A percentile compares a stretch with the other conserved stretches of the same genome.
Evolutionary conservation across 2,329 filamentous ascomycete species (phyloP).

Genomic region (Sporothrix variecibatus): DNA sequence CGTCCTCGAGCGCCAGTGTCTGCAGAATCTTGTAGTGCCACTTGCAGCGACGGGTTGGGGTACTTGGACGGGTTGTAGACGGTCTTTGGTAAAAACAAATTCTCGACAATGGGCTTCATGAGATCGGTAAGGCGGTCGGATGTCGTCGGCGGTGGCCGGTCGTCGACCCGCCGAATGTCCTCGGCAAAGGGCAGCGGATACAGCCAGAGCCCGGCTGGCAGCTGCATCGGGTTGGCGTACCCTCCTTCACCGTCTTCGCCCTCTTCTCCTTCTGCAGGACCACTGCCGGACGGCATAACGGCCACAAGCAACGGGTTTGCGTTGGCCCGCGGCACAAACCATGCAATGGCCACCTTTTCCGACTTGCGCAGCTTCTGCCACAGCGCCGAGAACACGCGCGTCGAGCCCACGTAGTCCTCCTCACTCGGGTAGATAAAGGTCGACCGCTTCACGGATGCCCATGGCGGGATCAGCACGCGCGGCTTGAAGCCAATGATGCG

Average conservation of each 20-base stretch:
- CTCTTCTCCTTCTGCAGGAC: not conserved
- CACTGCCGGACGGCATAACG: constrained; percentile 66
- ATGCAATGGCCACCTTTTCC: constrained; percentile 81
- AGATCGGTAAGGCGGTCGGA: constrained; percentile 74
- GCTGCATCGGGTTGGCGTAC: constrained; percentile 65
- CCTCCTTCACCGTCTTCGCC: constrained; percentile 34
- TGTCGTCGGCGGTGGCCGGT: constrained; percentile 54
- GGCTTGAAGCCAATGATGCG: constrained; percentile 95
- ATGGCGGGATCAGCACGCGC: constrained; percentile 69
- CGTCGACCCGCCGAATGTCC: constrained; percentile 77
- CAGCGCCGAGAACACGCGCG: constrained; percentile 86
- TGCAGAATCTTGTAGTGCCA: constrained; percentile 98
- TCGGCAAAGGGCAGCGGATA: constrained; percentile 86
- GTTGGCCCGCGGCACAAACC: constrained; percentile 84
- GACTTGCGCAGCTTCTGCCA: constrained; percentile 82
- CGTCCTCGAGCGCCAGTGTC: constrained; percentile 86
- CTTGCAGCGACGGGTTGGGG: constrained; percentile 89
- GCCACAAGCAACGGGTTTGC: constrained; percentile 78
- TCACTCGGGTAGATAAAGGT: constrained; percentile 95
- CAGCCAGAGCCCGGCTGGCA: constrained; percentile 86
- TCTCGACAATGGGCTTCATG: constrained; percentile 81
- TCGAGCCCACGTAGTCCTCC: constrained; percentile 85
- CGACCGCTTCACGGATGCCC: constrained; percentile 83
- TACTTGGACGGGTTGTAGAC: constrained; percentile 84
- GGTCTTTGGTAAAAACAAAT: constrained; percentile 83